Evolutionary conservation across 306 rosid species (phyloP), one percentile per base, ranked within the genome.

Genomic region (Dryas alaskensis): DNA sequence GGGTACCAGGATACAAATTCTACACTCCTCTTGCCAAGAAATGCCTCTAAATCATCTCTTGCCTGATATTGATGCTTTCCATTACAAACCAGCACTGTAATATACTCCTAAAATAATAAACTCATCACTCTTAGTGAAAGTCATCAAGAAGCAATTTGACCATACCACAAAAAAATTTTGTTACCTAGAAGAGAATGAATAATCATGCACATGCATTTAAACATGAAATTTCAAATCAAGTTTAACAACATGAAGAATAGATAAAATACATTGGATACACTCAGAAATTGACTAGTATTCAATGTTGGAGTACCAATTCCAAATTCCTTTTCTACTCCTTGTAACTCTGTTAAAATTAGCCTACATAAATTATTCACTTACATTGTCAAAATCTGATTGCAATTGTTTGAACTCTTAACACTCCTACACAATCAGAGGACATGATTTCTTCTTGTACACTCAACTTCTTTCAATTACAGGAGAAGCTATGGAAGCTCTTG

Each of bases 31-130:
- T 68, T 5, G 22, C 79, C 79, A 37, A 79, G 83, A 73, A 79
- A 68, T 11, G 79, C 67, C 17, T 68, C 76, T 31, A 79, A 79
- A 54, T 79, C 79, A 16, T 74, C 79, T 65, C 78, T 79, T 9
- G 79, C 83, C 40, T 74, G 79, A 69, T 73, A 79, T 52, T 79
- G 82, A 79, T 68, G 51, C 79, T 79, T 79, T 60, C 79, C 83
- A 19, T 79, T 73, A 42, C 83, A 79, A 43, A 79, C 44, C 62
- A 79, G 74, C 70, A 79, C 79, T 3, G 79, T 79, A 25, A 79
- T 52, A 45, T 79, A 73, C 42, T 79, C 79, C 83, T 79, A 48
- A 60, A 27, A 2, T 4, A 17, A 40, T 42, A 8, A 50, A 50
- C 45, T 10, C 10, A 70, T 14, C 11, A 25, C 40, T 62, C 14